Percentiles rank a stretch among this genome's conserved stretches.
Evolutionary conservation across 2,329 filamentous ascomycete species (phyloP).

Genomic region (Calonectria hongkongensis): DNA sequence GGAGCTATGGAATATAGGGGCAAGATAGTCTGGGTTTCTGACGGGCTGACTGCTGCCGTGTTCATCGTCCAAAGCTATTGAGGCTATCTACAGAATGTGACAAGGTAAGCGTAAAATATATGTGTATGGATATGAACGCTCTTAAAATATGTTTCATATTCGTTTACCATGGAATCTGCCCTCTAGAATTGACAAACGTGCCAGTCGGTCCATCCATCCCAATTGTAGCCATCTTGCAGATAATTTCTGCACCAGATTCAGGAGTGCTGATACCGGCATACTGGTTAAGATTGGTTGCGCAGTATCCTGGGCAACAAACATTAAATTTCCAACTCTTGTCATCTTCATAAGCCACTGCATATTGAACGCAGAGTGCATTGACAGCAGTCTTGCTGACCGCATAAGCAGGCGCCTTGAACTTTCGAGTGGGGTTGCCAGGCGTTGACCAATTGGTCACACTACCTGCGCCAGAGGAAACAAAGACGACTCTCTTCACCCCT

Average conservation of each 20-base stretch:
- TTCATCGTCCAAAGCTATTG: too few species aligned
- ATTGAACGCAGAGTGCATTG: conserved; percentile 4
- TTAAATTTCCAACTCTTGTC: conserved; percentile 9
- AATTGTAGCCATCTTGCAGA: neutral
- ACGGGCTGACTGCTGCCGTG: too few species aligned
- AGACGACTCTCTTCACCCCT: neutral
- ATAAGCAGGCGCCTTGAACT: conserved; percentile 5
- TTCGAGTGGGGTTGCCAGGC: neutral
- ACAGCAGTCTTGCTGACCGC: neutral
- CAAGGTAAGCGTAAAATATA: too few species aligned
- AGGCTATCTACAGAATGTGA: too few species aligned
- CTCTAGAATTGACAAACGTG: neutral
- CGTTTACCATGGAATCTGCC: neutral
- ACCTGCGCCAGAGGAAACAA: neutral
- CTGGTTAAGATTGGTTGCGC: neutral
- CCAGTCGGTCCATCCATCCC: neutral
- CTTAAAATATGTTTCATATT: neutral
- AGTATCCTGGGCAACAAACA: conserved; percentile 2
- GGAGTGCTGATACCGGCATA: neutral
- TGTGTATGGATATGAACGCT: too few species aligned
- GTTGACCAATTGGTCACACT: conserved; percentile 1
- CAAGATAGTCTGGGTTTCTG: too few species aligned
- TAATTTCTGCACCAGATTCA: neutral
- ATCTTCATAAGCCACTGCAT: neutral
- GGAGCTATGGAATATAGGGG: too few species aligned